Percentiles rank a stretch among this genome's conserved stretches.
Evolutionary conservation across 2,329 filamentous ascomycete species (phyloP).

Genomic region (Tolypocladium cylindrosporum): DNA sequence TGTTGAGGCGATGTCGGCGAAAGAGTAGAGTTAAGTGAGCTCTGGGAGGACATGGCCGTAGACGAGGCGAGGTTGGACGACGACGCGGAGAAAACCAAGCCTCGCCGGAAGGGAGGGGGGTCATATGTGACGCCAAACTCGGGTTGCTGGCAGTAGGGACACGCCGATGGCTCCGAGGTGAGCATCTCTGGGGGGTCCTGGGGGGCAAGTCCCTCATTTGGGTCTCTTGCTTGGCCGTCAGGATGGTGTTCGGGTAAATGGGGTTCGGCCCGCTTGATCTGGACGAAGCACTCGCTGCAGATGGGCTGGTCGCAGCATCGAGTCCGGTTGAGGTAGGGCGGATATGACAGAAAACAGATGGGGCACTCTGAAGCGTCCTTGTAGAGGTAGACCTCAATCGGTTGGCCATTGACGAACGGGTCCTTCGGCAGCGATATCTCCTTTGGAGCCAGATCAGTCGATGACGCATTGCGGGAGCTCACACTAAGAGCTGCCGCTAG

Average conservation of each 20-base stretch:
- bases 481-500: slow-evolving; percentile 70
- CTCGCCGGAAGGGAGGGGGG: slow-evolving; percentile 77
- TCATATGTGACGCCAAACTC: slow-evolving; percentile 97
- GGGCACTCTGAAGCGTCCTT: slow-evolving; percentile 86
- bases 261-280: slow-evolving; percentile 91
- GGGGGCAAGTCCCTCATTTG: slow-evolving; percentile 25
- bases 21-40: slow-evolving; percentile 58
- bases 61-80: slow-evolving; percentile 29
- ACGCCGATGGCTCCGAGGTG: slow-evolving; percentile 83
- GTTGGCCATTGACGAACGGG: slow-evolving; percentile 87
- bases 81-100: slow-evolving; percentile 56
- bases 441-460: slow-evolving; percentile 61
- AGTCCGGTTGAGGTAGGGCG: slow-evolving; percentile 87
- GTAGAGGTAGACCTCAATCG: slow-evolving; percentile 86
- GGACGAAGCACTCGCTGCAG: slow-evolving; percentile 97
- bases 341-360: slow-evolving; percentile 94
- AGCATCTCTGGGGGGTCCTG: slow-evolving; percentile 54
- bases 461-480: slow-evolving; percentile 62
- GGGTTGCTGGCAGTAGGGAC: slow-evolving; percentile 88
- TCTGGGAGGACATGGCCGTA: slow-evolving; percentile 78
- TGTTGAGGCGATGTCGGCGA: slow-evolving; percentile 28
- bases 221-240: slow-evolving; percentile 28
- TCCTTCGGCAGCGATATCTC: slow-evolving; percentile 75
- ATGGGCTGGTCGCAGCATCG: slow-evolving; percentile 93
- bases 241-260: slow-evolving; percentile 73